Base-by-base conservation (phyloP, 768 basidiomycete species). In the Suillus alpinus region DNA sequence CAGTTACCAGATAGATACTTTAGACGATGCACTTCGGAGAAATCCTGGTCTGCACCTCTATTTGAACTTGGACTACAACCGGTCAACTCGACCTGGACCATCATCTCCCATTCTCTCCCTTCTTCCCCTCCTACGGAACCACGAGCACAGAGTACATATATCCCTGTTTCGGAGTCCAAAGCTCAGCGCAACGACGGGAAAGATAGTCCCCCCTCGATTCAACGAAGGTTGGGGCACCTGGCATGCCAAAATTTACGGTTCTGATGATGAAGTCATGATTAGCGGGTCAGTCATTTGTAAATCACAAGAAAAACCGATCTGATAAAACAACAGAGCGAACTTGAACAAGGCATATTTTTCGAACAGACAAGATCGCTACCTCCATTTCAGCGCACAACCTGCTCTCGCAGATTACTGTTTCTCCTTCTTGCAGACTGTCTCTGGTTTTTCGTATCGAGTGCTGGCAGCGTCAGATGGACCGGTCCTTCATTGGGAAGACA, bases 171-270 rank as follows among this genome's bases (percentile, higher is more conserved):
- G 92, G 51, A 94, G 92, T 68, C 96, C 97, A 0, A 91, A 86
- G 56, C 80, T 98, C 32, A 81, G 86, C 18, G 90, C 92, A 0
- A 60, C 92, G 31, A 79, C 92, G 72, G 84, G 91, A 34, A 83
- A 80, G 59, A 62, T 96, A 32, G 87, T 98, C 7, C 97, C 97
- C 7, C 88, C 91, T 26, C 81, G 97, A 58, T 97, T 94, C 75
- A 96, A 99, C 67, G 97, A 99, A 76, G 97, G 95, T 1, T 98
- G 95, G 92, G 96, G 95, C 0, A 94, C 95, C 2, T 98, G 95
- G 95, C 97, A 98, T 71, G 89, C 93, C 4, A 99, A 99, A 75
- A 83, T 95, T 59, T 99, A 99, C 69, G 94, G 94, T 20, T 88
- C 84, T 0, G 97, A 99, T 71, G 88, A 98, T 69, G 87, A 95